These are phyloP conservation scores for Talaromyces sp. DNA, from an alignment of 2,329 filamentous ascomycete genomes.

Conservation along the genomic window DNA sequence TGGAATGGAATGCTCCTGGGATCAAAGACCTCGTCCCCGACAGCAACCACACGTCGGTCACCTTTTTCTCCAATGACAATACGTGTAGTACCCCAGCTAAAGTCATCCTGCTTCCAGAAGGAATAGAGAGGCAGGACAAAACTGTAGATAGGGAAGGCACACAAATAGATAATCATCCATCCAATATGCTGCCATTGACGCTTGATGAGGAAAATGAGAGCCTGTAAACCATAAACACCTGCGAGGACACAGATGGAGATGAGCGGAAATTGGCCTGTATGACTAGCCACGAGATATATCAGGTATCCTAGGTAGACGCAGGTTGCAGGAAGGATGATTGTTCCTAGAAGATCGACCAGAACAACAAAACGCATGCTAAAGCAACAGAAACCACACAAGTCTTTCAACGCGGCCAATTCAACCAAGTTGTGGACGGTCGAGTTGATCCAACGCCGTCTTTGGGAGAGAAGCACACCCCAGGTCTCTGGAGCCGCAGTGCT, in stretches of 20 bases:
- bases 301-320: conserved; percentile 83
- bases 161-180: conserved; percentile 98
- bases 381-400: conserved; percentile 97
- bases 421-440: conserved; percentile 95
- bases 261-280: conserved; percentile 70
- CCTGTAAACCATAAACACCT: conserved; percentile 91
- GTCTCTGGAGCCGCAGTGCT: conserved; percentile 90
- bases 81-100: conserved; percentile 97
- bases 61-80: conserved; percentile 94
- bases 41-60: conserved; percentile 80
- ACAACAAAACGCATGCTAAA: conserved; percentile 98
- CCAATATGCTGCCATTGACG: conserved; percentile 97
- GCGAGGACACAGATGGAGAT: conserved; percentile 88
- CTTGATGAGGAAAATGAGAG: conserved; percentile 93
- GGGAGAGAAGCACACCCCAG: conserved; percentile 92
- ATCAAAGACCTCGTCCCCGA: conserved; percentile 80
- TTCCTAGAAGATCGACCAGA: conserved; percentile 89
- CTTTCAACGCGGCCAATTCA: conserved; percentile 82
- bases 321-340: conserved; percentile 84
- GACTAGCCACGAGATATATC: conserved; percentile 69
- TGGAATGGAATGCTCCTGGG: conserved; percentile 90
- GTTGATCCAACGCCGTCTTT: conserved; percentile 98
- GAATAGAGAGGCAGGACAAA: conserved; percentile 91
- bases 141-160: conserved; percentile 93
- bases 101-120: conserved; percentile 99